Evolutionary conservation across 2,329 filamentous ascomycete genomes (phyloP), one percentile per base, ranked within the genome.

Genomic region (Fusarium floridanum): DNA sequence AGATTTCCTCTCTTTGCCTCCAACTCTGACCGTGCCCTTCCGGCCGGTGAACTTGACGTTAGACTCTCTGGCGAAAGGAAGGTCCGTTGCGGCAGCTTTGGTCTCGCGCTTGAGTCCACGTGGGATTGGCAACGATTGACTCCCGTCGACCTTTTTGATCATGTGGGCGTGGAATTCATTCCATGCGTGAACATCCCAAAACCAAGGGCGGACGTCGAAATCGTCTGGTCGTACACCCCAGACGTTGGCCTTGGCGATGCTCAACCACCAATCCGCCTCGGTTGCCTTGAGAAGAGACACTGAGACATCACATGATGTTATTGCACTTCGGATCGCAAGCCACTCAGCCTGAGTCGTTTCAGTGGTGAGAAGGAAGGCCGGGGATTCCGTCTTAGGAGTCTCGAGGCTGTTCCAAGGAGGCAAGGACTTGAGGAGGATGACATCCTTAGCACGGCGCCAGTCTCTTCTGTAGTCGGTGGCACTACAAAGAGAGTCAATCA

Each of bases 321-420:
- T 77, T 7, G 63, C 71, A 2, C 66, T 57, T 14, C 80, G 77
- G 16, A 81, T 73, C 5, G 32, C 32, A 27, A 67, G 70, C 80
- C 80, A 81, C 9, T 79, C 77, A 0, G 66, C 59, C 2, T 79
- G 68, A 1, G 62, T 73, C 3, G 76, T 70, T 2, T 61, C 12
- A 1, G 71, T 70, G 0, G 45, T 61, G 6, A 81, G 53, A 7
- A 81, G 36, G 14, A 74, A 77, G 7, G 62, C 69, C 5, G 69
- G 67, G 1, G 34, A 68, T 6, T 75, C 70, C 17, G 62, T 60
- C 29, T 65, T 27, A 27, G 55, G 48, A 3, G 37, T n/a, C 7
- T 50, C 29, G 9, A 22, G n/a, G 9, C 22, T 32, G 8, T 55
- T 36, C 6, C 24, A 56, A 12, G 62, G 64, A 1, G 65, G 43